A percentile compares a stretch with the other conserved stretches of the same genome.
Conservation (phyloP, 768 basidiomycete species). For the Paxillus rubicundulus region DNA sequence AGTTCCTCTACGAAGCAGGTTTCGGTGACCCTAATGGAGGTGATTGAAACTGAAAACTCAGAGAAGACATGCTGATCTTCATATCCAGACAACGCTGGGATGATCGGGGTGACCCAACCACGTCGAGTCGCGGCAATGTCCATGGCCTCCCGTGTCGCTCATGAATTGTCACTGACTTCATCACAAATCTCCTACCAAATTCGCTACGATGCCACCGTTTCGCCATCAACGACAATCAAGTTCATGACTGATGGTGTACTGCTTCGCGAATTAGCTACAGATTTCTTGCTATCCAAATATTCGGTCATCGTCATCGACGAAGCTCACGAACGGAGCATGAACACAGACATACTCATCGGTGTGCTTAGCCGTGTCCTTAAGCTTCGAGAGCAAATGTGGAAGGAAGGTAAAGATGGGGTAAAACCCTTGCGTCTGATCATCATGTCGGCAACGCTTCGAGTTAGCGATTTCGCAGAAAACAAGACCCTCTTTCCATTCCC, state of each 20-base stretch:
- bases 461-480: conserved; percentile 90
- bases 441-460: conserved; percentile 97
- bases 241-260: conserved; percentile 99
- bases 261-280: conserved; percentile 85
- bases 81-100: conserved; percentile 84
- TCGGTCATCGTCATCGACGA: conserved; percentile 96
- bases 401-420: conserved; percentile 61
- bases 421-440: conserved; percentile 94
- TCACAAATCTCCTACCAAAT: conserved; percentile 94
- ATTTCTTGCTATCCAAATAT: conserved; percentile 93
- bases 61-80: conserved; percentile 3
- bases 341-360: conserved; percentile 96
- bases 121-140: conserved; percentile 97
- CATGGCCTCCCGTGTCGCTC: conserved; percentile 89
- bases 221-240: conserved; percentile 88
- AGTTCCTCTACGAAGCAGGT: conserved; percentile 96
- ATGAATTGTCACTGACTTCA: conserved; percentile 82
- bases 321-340: conserved; percentile 97
- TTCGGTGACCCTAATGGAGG: conserved; percentile 84
- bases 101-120: conserved; percentile 97
- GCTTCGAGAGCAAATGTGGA: conserved; percentile 88
- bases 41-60: conserved; percentile 33
- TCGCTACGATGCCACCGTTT: conserved; percentile 93
- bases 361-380: conserved; percentile 92
- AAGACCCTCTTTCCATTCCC: conserved; percentile 71